Base-by-base conservation (phyloP, 345 rosid species). In the Sisymbrium irio region DNA sequence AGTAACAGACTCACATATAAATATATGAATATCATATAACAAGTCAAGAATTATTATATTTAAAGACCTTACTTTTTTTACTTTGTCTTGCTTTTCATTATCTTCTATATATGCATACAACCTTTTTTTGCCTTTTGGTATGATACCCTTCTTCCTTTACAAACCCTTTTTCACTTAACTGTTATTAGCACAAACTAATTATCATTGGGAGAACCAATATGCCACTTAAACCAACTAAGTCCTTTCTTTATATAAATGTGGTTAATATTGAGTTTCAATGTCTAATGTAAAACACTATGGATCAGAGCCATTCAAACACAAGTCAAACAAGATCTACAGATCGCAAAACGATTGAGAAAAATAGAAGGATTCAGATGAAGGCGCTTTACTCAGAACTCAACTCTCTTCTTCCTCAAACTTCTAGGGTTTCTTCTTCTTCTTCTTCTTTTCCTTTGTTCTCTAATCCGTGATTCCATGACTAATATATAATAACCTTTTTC, bases 311-410 rank as follows among this genome's bases (percentile, higher is more conserved):
- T 49, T 57, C 62, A 58, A 71, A 49, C 25, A 65, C 67, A 49
- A 67, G 35, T 58, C 67, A 65, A 40, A 56, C 80, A 77, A 47
- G 22, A 77, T 65, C 77, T 42, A 1, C 22, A 42, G 80, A 71
- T 65, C 76, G 76, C 58, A 71, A 77, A 71, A 77, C 80, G 1
- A 2, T 58, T 32, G 80, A 77, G 63, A 77, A 25, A 47, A 77
- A 77, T 22, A 71, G 80, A 71, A 77, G 80, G 50, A 71, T 65
- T 20, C 73, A 71, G 30, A 77, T 77, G 80, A 77, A 77, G 41
- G 9, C 62, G 42, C 80, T 71, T 18, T 58, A 49, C 80, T 77
- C 73, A 45, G 62, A 77, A 65, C 80, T 77, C 50, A 77, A 50
- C 57, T 71, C 80, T 65, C 77, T 77, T 71, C 73, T 77, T 71